These are phyloP conservation scores for Globisporangium rhizosaccharum DNA, from an alignment of 352 stramenopile genomes.

Conservation along the genomic window DNA sequence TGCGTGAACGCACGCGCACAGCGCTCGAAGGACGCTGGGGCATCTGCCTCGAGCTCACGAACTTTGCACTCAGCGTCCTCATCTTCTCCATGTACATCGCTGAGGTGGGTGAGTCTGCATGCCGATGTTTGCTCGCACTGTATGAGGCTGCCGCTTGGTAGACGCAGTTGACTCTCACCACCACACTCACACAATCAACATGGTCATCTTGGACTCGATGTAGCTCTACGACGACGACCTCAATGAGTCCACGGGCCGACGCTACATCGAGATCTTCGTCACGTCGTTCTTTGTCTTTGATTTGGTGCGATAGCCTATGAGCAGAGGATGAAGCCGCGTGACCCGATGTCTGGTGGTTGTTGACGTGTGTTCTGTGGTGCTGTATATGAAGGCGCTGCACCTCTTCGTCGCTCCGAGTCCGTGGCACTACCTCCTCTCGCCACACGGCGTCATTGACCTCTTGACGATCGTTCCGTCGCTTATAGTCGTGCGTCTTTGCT, in stretches of 20 bases:
- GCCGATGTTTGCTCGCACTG: background rate
- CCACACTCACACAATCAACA: too few species aligned
- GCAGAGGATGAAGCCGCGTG: too few species aligned
- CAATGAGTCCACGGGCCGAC: conserved; percentile 7
- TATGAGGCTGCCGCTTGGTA: background rate
- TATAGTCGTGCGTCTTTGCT: conserved; percentile 33
- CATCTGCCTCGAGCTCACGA: conserved; percentile 46
- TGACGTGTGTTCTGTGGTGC: background rate
- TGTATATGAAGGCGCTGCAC: conserved; percentile 28
- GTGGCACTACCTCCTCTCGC: conserved; percentile 42
- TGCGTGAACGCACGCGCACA: conserved; percentile 32
- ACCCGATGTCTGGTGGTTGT: too few species aligned
- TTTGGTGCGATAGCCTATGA: conserved; percentile 21
- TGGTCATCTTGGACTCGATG: too few species aligned
- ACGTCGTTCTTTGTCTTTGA: conserved; percentile 64
- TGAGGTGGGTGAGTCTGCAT: conserved; percentile 22
- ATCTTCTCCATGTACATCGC: conserved; percentile 59
- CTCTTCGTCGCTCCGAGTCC: conserved; percentile 37
- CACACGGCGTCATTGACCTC: conserved; percentile 58
- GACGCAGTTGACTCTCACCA: background rate
- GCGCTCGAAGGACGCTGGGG: conserved; percentile 30
- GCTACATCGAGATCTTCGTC: conserved; percentile 31
- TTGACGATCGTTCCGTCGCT: conserved; percentile 63
- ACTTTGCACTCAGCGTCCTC: conserved; percentile 52
- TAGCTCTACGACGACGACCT: conserved; percentile 40